Evolutionary conservation across 441 rosid genomes (phyloP), one percentile per base, ranked within the genome.

Genomic region (Pelargonium citronellum): DNA sequence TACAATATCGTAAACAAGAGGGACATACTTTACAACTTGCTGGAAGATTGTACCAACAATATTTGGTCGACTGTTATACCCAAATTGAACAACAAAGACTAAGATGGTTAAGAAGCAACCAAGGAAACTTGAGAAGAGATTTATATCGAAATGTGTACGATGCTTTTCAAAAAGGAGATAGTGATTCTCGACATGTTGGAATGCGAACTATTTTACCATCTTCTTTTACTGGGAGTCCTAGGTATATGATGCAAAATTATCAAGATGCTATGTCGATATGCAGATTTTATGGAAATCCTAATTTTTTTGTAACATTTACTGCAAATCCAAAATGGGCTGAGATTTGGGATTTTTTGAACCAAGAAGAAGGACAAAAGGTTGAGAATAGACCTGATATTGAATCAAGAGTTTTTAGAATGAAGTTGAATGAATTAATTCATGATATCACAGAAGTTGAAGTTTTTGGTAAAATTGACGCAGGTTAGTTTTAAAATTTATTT

Each of bases 201-300:
- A 55, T n/a, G 19, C 8, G 20, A 0, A 16, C 17, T 11, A 55
- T 55, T 5, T 55, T 67, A 49, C 72, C 72, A 0, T 69, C 66
- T 4, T 34, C 66, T 6, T 60, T 3, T 16, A 69, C 30, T 1
- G 37, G 72, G 0, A 17, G 66, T 0, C 51, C 72, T 2, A 9
- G 15, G 17, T 55, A 69, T 4, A 37, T 37, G 49, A 17, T 16
- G 6, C 16, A 69, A 2, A 55, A 58, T 17, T 69, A 69, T 24
- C 51, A 69, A n/a, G 72, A 69, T 41, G 72, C 66, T 17, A 69
- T 58, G 57, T 41, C 57, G 17, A 58, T 69, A 2, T 69, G 72
- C 5, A 55, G 53, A 69, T 55, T 17, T 5, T 4, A 7, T 8
- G 39, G 72, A 0, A 0, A 55, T 41, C 66, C 30, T 0, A 55